Conservation (phyloP, 1,139 yeast genomes). For the Scheffersomyces insectosa region DNA sequence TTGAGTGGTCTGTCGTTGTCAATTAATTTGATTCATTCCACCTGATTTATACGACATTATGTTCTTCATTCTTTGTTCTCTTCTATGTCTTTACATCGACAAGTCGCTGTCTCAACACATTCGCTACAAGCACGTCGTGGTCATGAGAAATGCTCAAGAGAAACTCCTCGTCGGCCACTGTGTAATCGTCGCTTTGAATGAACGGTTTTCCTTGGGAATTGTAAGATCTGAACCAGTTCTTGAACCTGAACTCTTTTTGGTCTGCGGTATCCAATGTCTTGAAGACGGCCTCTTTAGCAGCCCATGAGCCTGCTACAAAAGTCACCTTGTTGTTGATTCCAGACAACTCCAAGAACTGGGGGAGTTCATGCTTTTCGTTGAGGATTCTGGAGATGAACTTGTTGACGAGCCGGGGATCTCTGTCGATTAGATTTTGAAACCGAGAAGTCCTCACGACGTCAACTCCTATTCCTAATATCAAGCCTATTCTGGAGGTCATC, state of each 20-base stretch:
- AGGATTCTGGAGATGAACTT: slow-evolving; percentile 53
- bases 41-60: neutral
- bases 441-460: slow-evolving; percentile 58
- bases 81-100: slow-evolving; percentile 1
- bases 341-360: slow-evolving; percentile 27
- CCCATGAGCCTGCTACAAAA: slow-evolving; percentile 66
- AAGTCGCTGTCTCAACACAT: slow-evolving; percentile 45
- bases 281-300: slow-evolving; percentile 73
- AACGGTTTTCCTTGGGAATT: slow-evolving; percentile 41
- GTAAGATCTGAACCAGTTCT: slow-evolving; percentile 57
- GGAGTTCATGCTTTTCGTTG: slow-evolving; percentile 49
- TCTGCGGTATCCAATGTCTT: slow-evolving; percentile 54
- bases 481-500: too few relatives aligned
- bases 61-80: neutral
- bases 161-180: slow-evolving; percentile 42
- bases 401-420: slow-evolving; percentile 23
- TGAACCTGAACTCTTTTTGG: slow-evolving; percentile 57
- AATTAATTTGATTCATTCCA: too few relatives aligned
- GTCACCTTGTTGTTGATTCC: slow-evolving; percentile 26
- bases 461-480: slow-evolving; percentile 54
- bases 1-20: neutral
- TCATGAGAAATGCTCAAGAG: slow-evolving; percentile 66
- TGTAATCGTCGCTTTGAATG: slow-evolving; percentile 17
- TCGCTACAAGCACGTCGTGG: slow-evolving; percentile 52
- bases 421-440: slow-evolving; percentile 42